Percentiles rank a stretch among this genome's conserved stretches.
Evolutionary conservation across 1,139 yeast genomes (phyloP).

Genomic region (Kodamaea alishanica): DNA sequence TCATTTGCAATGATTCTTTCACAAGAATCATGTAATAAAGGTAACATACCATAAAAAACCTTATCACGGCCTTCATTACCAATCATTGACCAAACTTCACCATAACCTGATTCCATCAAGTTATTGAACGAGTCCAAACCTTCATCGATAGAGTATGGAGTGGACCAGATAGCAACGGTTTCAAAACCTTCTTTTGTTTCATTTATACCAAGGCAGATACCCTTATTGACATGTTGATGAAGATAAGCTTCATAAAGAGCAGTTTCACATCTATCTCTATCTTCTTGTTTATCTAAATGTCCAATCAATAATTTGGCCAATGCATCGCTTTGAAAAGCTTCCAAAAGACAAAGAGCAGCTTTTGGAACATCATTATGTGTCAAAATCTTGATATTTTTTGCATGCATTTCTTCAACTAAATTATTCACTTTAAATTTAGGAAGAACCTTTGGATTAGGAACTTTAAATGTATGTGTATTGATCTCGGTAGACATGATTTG

Average conservation of each 20-base stretch:
- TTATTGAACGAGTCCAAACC: slow-evolving; percentile 49
- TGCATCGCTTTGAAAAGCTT: slow-evolving; percentile 50
- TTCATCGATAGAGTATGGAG: slow-evolving; percentile 42
- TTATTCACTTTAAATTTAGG: slow-evolving; percentile 4
- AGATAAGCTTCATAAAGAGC: slow-evolving; percentile 55
- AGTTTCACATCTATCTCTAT: slow-evolving; percentile 40
- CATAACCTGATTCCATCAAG: slow-evolving; percentile 56
- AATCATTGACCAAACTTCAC: slow-evolving; percentile 47
- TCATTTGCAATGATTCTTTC: slow-evolving; percentile 35
- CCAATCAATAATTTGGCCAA: slow-evolving; percentile 47
- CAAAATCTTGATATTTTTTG: slow-evolving; percentile 25
- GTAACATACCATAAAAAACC: slow-evolving; percentile 54
- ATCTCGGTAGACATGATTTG: slow-evolving; percentile 1
- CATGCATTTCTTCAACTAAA: slow-evolving; percentile 6
- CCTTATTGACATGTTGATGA: slow-evolving; percentile 54
- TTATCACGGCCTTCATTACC: slow-evolving; percentile 54
- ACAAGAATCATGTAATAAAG: slow-evolving; percentile 51
- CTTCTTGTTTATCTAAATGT: slow-evolving; percentile 37
- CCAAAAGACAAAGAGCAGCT: slow-evolving; percentile 53
- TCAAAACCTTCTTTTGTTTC: slow-evolving; percentile 49
- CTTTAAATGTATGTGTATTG: neutral
- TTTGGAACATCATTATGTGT: slow-evolving; percentile 44
- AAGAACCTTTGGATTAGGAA: slow-evolving; percentile 8
- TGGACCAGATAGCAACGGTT: slow-evolving; percentile 62
- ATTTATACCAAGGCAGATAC: slow-evolving; percentile 49